Percentiles rank a stretch among this genome's conserved stretches.
Conservation (phyloP, 1,139 yeast genomes). For the Schizosaccharomyces versatilis region DNA sequence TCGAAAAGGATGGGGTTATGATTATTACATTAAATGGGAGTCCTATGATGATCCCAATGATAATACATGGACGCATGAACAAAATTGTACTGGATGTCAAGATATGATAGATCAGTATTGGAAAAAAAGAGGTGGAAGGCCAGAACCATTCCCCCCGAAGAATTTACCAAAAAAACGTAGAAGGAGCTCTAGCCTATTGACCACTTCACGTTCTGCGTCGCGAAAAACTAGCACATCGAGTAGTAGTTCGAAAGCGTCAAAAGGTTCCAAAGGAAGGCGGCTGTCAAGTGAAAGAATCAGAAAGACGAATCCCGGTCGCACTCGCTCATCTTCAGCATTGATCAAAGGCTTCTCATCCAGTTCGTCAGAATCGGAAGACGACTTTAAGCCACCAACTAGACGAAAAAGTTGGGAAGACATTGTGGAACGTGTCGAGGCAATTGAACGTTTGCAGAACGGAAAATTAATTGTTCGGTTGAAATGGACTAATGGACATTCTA, state of each 20-base stretch:
- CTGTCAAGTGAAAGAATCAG: no score
- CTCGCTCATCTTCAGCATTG: no score
- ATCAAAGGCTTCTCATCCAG: no score
- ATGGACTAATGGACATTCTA: background rate
- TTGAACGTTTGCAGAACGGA: background rate
- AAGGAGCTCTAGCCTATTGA: background rate
- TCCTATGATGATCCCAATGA: constrained; percentile 2
- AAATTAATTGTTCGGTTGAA: background rate
- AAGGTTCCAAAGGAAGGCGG: background rate
- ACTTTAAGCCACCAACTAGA: background rate
- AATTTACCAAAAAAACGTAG: background rate
- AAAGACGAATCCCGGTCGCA: no score
- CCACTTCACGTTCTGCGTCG: no score
- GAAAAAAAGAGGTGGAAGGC: background rate
- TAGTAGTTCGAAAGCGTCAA: background rate
- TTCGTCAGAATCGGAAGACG: background rate
- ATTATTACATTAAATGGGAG: constrained; percentile 2
- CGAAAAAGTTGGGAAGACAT: background rate
- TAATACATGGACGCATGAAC: constrained; percentile 1
- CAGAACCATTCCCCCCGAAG: background rate
- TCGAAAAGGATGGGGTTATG: background rate
- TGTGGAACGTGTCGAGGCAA: background rate
- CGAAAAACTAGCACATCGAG: background rate
- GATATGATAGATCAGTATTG: constrained; percentile 1
- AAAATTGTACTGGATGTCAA: constrained; percentile 1